Evolutionary conservation across 1,284 basidiomycete genomes (phyloP), one percentile per base, ranked within the genome.

Genomic region (Fistulinella staudtii): DNA sequence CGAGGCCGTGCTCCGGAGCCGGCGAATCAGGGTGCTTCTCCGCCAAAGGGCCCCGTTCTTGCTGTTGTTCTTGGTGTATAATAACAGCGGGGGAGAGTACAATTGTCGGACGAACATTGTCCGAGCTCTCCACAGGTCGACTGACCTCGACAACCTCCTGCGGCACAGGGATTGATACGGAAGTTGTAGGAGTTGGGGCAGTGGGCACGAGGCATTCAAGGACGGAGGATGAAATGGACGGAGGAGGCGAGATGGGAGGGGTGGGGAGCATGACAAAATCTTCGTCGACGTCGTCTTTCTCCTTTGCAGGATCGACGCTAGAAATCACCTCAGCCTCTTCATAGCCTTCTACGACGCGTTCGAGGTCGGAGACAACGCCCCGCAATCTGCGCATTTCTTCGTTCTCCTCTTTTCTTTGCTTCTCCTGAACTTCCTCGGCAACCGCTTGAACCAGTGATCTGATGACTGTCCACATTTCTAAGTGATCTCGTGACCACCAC

Each of bases 341-440:
- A 35, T 63, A 54, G 30, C 64, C 52, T 11, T 68, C 63, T 35
- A 67, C 65, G 34, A 71, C 61, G 38, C 67, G 65, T 56, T 79
- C 74, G 28, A 80, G 61, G 28, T 73, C 70, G 48, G 71, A 67
- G 31, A 82, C 72, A 33, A 76, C 71, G 15, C 65, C 66, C 57
- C 74, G 73, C 53, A 81, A 64, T 35, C 68, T 63, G 39, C 56
- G 63, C 20, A 72, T 71, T 54, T 80, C 73, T 40, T 66, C 57
- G 42, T 64, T 46, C 44, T 64, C 58, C 36, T 69, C 65, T 29
- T 65, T 59, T 39, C 56, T 65, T 51, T 73, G 69, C 50, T 76
- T 74, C 58, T 76, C 76, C 39, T 72, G 69, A 42, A 83, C 69
- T 63, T 85, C 82, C 56, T 84, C 82, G 18, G 72, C 79, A 31